Conservation (phyloP, 257 asterid genomes). For the Capsicum baccatum region DNA sequence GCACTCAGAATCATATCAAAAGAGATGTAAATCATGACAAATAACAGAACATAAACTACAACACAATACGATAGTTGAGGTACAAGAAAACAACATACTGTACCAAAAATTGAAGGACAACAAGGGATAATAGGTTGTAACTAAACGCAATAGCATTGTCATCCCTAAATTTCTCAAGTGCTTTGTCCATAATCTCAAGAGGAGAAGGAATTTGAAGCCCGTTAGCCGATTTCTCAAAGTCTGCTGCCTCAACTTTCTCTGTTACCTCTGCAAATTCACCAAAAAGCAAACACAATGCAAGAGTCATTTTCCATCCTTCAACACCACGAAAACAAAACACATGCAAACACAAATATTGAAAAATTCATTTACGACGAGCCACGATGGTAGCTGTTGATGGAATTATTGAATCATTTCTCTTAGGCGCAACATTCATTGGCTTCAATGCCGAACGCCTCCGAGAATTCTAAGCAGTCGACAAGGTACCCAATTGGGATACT, state of each 20-base stretch:
- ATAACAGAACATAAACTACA: too few species aligned
- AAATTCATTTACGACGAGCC: conserved; percentile 50
- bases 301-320: conserved; percentile 21
- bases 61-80: too few species aligned
- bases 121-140: conserved; percentile 36
- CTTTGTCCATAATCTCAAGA: conserved; percentile 65
- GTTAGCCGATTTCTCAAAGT: conserved; percentile 52
- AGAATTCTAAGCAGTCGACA: conserved; percentile 45
- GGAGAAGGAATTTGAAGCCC: conserved; percentile 64
- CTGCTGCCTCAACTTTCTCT: conserved; percentile 46
- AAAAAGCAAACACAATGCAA: not conserved
- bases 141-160: conserved; percentile 82
- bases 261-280: conserved; percentile 46
- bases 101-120: too few species aligned
- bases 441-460: conserved; percentile 51
- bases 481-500: conserved; percentile 52
- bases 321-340: not conserved
- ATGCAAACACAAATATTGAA: conserved; percentile 22
- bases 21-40: too few species aligned
- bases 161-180: conserved; percentile 60
- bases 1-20: too few species aligned
- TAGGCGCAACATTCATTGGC: conserved; percentile 67
- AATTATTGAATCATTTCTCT: conserved; percentile 55
- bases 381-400: conserved; percentile 57
- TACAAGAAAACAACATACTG: too few species aligned